Evolutionary conservation across 805 yeast species (phyloP), one percentile per base, ranked within the genome.

Genomic region (Schwanniomyces occidentalis): DNA sequence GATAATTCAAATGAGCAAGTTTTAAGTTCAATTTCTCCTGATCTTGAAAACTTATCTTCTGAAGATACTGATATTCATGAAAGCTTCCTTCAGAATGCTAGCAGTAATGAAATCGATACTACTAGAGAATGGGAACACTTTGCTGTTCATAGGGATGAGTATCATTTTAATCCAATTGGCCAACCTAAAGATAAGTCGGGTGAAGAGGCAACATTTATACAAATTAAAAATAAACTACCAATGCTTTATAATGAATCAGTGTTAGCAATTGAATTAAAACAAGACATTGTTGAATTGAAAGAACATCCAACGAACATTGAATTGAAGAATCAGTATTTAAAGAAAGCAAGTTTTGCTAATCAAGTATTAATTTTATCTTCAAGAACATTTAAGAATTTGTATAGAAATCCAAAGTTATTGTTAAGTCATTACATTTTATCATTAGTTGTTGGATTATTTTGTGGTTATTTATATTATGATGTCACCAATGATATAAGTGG

Each of bases 401-500:
- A 90, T 67, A 74, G 99, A 54, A 90, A 90, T 60, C 99, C 99
- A 7, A 82, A 78, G 63, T 69, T 93, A n/a, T 71, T 93, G 34
- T 56, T 89, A 40, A 85, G 93, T 1, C 95, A 93, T 51, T 91
- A 91, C 52, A 65, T 83, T 2, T 68, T 91, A 40, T 82, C 96
- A 0, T 60, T 86, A 6, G 56, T 81, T 10, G 77, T 91, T 58
- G 96, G 95, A 1, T 52, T 80, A 4, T 85, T 91, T 61, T 82
- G 96, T 60, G 96, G 98, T 0, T 76, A 76, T 32, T 68, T 93
- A 25, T 93, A 93, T 58, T 91, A 82, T 62, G 73, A 88, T 51
- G 80, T 91, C 16, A 69, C 80, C 26, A 85, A 88, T 54, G 96
- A 91, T 56, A 91, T 93, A 36, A 81, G 95, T 51, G 99, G 99